These are phyloP conservation scores for Phlyctochytrium planicorne DNA, from an alignment of 192 early-diverging fungal species.

Conservation along the genomic window DNA sequence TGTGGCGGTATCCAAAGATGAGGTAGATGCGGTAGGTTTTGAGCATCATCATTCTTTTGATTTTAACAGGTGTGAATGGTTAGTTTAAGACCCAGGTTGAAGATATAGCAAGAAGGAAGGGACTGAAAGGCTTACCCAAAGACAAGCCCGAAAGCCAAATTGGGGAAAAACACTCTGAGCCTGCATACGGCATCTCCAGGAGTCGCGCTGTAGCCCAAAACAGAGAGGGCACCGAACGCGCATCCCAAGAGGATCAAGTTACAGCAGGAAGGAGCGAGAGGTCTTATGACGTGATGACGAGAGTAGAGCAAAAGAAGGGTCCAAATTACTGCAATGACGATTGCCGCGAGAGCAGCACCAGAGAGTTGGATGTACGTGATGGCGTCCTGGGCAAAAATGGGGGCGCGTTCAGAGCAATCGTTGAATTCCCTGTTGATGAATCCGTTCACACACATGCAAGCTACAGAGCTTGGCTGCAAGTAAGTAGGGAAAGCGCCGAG, in stretches of 20 bases:
- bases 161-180: conserved; percentile 4
- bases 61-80: background rate
- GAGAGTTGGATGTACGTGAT: background rate
- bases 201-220: background rate
- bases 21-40: conserved; percentile 20
- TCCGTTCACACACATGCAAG: conserved; percentile 10
- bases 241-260: conserved; percentile 7
- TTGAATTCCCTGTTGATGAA: background rate
- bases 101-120: background rate
- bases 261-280: conserved; percentile 5
- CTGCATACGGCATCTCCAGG: conserved; percentile 7
- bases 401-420: conserved; percentile 15
- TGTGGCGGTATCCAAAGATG: conserved; percentile 9
- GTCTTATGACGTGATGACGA: background rate
- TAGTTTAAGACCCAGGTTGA: too few relatives aligned
- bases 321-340: background rate
- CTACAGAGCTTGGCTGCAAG: conserved; percentile 2
- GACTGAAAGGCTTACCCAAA: conserved; percentile 8
- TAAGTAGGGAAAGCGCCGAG: background rate
- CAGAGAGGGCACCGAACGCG: background rate
- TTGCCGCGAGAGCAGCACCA: background rate
- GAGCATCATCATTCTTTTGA: conserved; percentile 10
- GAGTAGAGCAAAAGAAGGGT: background rate
- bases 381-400: background rate
- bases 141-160: conserved; percentile 9